Conservation (phyloP, 1,139 yeast species). For the Saccharomyces hybrid region DNA sequence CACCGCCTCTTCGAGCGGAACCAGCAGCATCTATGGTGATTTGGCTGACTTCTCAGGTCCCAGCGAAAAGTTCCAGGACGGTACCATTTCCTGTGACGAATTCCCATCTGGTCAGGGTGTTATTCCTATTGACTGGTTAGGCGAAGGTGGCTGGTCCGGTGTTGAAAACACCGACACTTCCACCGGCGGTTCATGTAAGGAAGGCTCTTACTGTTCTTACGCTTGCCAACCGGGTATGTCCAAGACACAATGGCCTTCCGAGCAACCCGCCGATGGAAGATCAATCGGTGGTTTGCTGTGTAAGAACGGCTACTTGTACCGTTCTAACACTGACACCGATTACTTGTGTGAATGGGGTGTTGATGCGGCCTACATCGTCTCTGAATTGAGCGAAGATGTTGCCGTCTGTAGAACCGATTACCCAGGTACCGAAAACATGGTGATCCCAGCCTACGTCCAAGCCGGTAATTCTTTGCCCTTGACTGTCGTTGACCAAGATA, state of each 20-base stretch:
- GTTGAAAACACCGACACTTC: conserved; percentile 50
- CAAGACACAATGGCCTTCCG: conserved; percentile 74
- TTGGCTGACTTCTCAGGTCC: conserved; percentile 46
- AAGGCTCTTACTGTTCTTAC: conserved; percentile 71
- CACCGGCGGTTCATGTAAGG: conserved; percentile 58
- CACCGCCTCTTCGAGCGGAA: conserved; percentile 13
- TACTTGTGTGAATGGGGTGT: conserved; percentile 72
- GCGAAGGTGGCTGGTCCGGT: conserved; percentile 67
- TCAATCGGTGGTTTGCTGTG: conserved; percentile 72
- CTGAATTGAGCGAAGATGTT: conserved; percentile 46
- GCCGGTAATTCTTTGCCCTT: conserved; percentile 52
- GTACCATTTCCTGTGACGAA: conserved; percentile 48
- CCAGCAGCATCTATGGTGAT: conserved; percentile 44
- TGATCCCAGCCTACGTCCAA: conserved; percentile 60
- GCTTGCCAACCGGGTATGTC: conserved; percentile 88
- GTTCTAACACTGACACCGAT: conserved; percentile 45
- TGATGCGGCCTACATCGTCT: conserved; percentile 50
- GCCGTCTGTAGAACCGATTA: conserved; percentile 79
- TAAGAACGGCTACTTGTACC: conserved; percentile 59
- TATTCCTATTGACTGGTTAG: conserved; percentile 47
- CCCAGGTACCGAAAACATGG: conserved; percentile 85
- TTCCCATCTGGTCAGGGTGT: conserved; percentile 70
- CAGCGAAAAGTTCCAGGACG: conserved; percentile 48
- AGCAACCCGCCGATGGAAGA: conserved; percentile 63
- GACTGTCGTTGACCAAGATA: conserved; percentile 67